A percentile compares a stretch with the other conserved stretches of the same genome.
These are phyloP conservation scores for Plectosphaerella sp. DNA, from an alignment of 2,329 filamentous ascomycete genomes.

Conservation along the genomic window DNA sequence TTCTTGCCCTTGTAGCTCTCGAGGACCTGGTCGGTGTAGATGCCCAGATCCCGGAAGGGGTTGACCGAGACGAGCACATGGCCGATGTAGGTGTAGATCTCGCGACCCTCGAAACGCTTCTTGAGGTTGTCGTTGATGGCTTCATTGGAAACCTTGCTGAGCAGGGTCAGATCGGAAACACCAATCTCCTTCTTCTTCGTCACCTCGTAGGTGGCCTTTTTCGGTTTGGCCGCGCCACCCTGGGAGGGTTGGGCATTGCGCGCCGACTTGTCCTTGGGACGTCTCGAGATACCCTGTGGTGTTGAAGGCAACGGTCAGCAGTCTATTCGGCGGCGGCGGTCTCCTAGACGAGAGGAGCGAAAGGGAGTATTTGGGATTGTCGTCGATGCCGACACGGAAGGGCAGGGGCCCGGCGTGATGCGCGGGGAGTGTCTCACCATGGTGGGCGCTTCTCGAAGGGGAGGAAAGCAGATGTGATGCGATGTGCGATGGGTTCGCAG, in stretches of 20 bases:
- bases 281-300: slow-evolving; percentile 42
- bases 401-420: slow-evolving; percentile 1
- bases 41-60: slow-evolving; percentile 93
- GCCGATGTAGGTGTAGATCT: slow-evolving; percentile 99
- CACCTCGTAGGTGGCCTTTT: slow-evolving; percentile 93
- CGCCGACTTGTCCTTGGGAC: slow-evolving; percentile 42
- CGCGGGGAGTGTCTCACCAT: slow-evolving; percentile 16
- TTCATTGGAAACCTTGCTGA: slow-evolving; percentile 98
- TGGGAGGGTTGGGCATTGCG: slow-evolving; percentile 34
- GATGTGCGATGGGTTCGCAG: too few relatives aligned
- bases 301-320: neutral
- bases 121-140: slow-evolving; percentile 99
- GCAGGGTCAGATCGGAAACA: slow-evolving; percentile 92
- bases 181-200: slow-evolving; percentile 99
- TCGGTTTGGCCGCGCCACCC: slow-evolving; percentile 59
- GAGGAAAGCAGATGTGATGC: slow-evolving; percentile 6
- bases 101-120: slow-evolving; percentile 93
- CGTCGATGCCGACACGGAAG: slow-evolving; percentile 1
- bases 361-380: neutral
- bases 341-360: too few relatives aligned
- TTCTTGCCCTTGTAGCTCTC: slow-evolving; percentile 97
- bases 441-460: slow-evolving; percentile 12
- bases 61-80: slow-evolving; percentile 99
- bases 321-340: too few relatives aligned
- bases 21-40: slow-evolving; percentile 93